These are phyloP conservation scores for Chimonanthus praecox DNA, from an alignment of 164 flowering plant species.

Conservation along the genomic window DNA sequence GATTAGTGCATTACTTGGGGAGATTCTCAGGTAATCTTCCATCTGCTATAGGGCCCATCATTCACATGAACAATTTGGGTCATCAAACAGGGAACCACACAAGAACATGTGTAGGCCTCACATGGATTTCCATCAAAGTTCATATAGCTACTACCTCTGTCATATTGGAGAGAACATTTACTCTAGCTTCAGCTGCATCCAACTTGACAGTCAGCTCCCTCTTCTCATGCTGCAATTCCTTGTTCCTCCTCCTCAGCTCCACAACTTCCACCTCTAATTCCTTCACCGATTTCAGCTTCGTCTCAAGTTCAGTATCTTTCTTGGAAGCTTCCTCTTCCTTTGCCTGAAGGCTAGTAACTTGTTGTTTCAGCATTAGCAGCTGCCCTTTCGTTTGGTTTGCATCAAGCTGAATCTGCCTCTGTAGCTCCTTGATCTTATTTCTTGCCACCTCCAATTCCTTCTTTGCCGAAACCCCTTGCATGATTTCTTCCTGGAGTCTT, in stretches of 20 bases:
- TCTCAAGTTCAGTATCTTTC: constrained; percentile 63
- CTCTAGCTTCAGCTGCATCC: constrained; percentile 71
- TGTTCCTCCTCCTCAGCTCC: constrained; percentile 86
- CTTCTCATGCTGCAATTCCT: constrained; percentile 90
- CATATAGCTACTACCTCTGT: constrained; percentile 57
- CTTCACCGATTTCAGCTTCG: constrained; percentile 72
- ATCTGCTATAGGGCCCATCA: background rate
- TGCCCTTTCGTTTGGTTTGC: constrained; percentile 91
- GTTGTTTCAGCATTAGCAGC: constrained; percentile 80
- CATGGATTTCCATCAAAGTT: background rate
- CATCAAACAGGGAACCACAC: background rate
- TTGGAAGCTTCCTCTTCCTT: constrained; percentile 82
- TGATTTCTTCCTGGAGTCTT: constrained; percentile 78
- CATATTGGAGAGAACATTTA: constrained; percentile 59
- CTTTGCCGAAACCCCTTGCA: constrained; percentile 36
- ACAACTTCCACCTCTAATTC: constrained; percentile 74
- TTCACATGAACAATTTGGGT: background rate
- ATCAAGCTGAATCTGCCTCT: constrained; percentile 90
- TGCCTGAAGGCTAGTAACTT: constrained; percentile 66
- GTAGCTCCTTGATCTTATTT: constrained; percentile 81
- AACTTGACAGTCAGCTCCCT: constrained; percentile 73
- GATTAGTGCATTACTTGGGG: background rate
- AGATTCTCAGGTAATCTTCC: background rate
- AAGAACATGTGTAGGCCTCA: background rate
- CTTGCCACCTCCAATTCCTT: constrained; percentile 80